These are phyloP conservation scores for Hanseniaspora uvarum DNA, from an alignment of 1,139 yeast species.

Conservation along the genomic window DNA sequence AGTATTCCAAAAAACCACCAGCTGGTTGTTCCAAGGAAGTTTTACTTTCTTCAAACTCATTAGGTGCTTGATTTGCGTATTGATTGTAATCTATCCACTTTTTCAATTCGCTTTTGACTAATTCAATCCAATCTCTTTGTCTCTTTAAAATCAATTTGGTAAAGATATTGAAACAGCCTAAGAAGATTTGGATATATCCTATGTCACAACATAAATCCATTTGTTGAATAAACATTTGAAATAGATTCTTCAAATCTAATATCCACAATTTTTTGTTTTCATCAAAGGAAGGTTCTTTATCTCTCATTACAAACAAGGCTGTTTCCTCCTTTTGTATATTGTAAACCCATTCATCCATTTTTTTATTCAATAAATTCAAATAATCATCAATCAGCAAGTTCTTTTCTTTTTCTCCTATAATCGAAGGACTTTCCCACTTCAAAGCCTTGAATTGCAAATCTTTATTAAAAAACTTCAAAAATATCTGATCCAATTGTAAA, in stretches of 20 bases:
- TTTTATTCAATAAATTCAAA: slow-evolving; percentile 52
- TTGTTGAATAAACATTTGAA: slow-evolving; percentile 78
- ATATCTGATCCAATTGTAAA: slow-evolving; percentile 65
- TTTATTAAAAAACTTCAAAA: slow-evolving; percentile 41
- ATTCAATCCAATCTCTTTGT: slow-evolving; percentile 48
- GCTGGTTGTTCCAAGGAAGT: slow-evolving; percentile 37
- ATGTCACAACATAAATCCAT: slow-evolving; percentile 88
- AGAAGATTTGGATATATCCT: slow-evolving; percentile 69
- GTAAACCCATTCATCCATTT: slow-evolving; percentile 73
- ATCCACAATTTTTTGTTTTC: slow-evolving; percentile 53
- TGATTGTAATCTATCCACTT: slow-evolving; percentile 37
- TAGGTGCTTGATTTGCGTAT: slow-evolving; percentile 24
- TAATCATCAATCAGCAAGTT: slow-evolving; percentile 59
- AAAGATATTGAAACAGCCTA: slow-evolving; percentile 75
- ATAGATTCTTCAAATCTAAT: slow-evolving; percentile 63
- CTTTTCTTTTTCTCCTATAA: slow-evolving; percentile 63
- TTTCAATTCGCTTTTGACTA: slow-evolving; percentile 53
- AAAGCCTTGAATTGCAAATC: slow-evolving; percentile 40
- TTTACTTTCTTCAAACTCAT: slow-evolving; percentile 22
- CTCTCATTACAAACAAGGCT: slow-evolving; percentile 49
- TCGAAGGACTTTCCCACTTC: slow-evolving; percentile 33
- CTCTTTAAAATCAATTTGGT: slow-evolving; percentile 50
- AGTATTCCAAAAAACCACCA: slow-evolving; percentile 72
- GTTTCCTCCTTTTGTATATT: slow-evolving; percentile 59
- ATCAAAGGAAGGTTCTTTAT: slow-evolving; percentile 63